Base-by-base conservation (phyloP, 2,329 filamentous ascomycete genomes). In the Lachnellula arida region DNA sequence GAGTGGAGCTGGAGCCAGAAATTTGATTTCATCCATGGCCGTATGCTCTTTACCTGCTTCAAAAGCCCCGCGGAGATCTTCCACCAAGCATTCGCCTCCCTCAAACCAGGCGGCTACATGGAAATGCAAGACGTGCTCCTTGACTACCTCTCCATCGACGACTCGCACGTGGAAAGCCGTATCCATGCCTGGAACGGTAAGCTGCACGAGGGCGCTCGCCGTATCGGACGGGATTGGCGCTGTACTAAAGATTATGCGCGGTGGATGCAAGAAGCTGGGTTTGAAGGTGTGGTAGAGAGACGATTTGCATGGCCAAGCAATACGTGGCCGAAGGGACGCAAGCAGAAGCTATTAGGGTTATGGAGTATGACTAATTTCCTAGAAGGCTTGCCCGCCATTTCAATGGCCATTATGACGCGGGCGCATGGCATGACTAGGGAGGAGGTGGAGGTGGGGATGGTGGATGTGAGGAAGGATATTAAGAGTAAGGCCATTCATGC, bases 231-330 rank as follows among this genome's bases (percentile, higher is more conserved):
- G 17, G 58, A 61, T 32, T 60, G 58, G 59, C 56, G 49, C 47
- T 63, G 61, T 32, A 62, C 72, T 73, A 50, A 68, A 70, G 54
- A 62, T 75, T 65, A 63, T 55, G 59, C 57, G 23, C 52, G 53
- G 4, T 73, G 75, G 53, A 72, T 84, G 62, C 67, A 70, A 3
- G 76, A 78, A 12, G 79, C 76, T 0, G 82, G 82, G 0, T 84
- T 84, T 59, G 69, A 73, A 46, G 74, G 82, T 53, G 75, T 85
- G 0, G 68, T 68, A 0, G 76, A 81, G 63, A 68, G 73, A 2
- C 63, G 77, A 5, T 78, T 73, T 62, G 78, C 76, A 65, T 76
- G 79, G 70, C 80, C 80, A 0, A 73, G 72, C 35, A 79, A 77
- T 60, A 65, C 71, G 11, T 84, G 81, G 80, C 76, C 79, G 0